Base-by-base conservation (phyloP, 306 rosid species). In the Prunus padus region DNA sequence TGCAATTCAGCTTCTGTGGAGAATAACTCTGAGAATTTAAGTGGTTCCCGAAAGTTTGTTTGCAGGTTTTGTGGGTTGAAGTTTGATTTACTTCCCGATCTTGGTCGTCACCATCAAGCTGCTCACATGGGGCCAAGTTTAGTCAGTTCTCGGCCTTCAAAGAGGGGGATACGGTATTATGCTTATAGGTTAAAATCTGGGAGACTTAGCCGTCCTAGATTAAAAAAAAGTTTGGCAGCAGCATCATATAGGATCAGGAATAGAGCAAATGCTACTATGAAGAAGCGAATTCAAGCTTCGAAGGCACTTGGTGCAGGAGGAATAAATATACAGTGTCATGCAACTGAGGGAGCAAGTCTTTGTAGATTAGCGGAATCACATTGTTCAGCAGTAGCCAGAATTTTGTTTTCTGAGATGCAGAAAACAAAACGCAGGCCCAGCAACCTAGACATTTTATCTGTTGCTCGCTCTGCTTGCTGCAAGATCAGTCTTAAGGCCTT, bases 61-160 rank as follows among this genome's bases (percentile, higher is more conserved):
- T 96, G 99, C 88, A 88, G 90, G 93, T 89, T 96, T 78, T 96
- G 99, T 83, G 97, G 99, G 72, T 88, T 92, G 82, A 92, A 89
- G 90, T 96, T 96, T 83, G 91, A 96, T 83, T 90, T 96, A 79
- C 92, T 96, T 69, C 99, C 99, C 46, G 99, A 96, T 83, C 92
- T 96, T 52, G 99, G 98, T 74, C 93, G 98, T 50, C 99, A 96
- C 81, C 99, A 96, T 84, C 99, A 96, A 87, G 98, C 99, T 82
- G 96, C 96, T 30, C 99, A 96, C 76, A 96, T 92, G 98, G 97
- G 91, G 65, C 88, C 93, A 72, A 89, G 94, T 79, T 77, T 89
- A 76, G 87, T 77, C 59, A 87, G 84, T 64, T 77, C 87, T 84
- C 84, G 79, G 37, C 92, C 97, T 3, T 82, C 93, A 33, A 96